phyloP scores from a whole-genome alignment of 2,329 filamentous ascomycete species.

The Colletotrichum ledebouriae region DNA sequence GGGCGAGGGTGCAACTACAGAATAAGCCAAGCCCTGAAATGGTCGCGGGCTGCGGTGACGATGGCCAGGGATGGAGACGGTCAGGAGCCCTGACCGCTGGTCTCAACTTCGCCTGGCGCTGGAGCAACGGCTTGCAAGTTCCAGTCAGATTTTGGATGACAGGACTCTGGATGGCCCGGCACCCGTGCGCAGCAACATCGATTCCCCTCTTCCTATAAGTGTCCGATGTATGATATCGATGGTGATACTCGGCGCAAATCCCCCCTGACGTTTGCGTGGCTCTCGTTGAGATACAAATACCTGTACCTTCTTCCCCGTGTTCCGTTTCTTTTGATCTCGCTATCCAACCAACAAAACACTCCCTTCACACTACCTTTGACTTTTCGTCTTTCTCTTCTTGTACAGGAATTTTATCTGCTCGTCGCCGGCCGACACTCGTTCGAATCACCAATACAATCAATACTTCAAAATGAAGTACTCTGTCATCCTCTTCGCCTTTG shows the following conservation, averaged over 20 bases:
- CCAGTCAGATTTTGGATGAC: conserved; percentile 36
- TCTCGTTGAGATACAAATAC: conserved; percentile 47
- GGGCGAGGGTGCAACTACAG: background rate
- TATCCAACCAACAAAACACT: conserved; percentile 28
- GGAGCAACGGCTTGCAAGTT: conserved; percentile 15
- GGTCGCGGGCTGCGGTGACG: conserved; percentile 23
- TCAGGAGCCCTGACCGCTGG: conserved; percentile 33
- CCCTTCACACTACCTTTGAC: conserved; percentile 21
- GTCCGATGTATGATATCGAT: conserved; percentile 36
- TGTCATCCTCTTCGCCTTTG: conserved; percentile 61
- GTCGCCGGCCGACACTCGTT: conserved; percentile 67
- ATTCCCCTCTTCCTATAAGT: conserved; percentile 15
- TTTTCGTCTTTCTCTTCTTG: conserved; percentile 46
- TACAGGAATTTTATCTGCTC: conserved; percentile 53
- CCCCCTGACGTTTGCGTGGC: conserved; percentile 11
- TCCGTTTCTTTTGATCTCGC: conserved; percentile 31
- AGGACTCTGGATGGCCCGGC: conserved; percentile 23
- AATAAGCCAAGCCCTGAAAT: conserved; percentile 3
- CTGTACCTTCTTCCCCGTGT: conserved; percentile 35
- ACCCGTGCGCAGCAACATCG: conserved; percentile 21
- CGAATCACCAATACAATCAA: conserved; percentile 43
- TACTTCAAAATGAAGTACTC: conserved; percentile 68
- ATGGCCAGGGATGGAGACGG: conserved; percentile 34
- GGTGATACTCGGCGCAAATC: conserved; percentile 36
- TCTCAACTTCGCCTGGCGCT: conserved; percentile 28